A percentile compares a stretch with the other conserved stretches of the same genome.
Conservation (phyloP, 805 yeast species). For the Cyberlindnera subsufficiens region DNA sequence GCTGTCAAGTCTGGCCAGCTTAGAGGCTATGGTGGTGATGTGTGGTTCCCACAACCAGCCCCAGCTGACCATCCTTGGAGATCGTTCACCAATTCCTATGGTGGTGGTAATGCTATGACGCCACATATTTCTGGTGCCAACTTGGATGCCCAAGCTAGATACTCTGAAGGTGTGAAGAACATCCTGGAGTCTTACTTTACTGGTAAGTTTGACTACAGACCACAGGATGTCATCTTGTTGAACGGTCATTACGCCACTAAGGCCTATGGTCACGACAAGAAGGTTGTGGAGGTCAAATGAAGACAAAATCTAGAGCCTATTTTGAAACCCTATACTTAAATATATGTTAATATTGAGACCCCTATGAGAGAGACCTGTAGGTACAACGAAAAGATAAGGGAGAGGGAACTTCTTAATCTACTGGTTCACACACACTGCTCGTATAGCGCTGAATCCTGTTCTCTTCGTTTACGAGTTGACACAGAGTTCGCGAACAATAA, state of each 20-base stretch:
- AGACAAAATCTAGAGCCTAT: neutral
- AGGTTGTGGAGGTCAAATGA: constrained; percentile 18
- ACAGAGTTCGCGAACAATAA: no score
- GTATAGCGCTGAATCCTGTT: no score
- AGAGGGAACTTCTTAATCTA: no score
- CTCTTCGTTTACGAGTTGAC: no score
- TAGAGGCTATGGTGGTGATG: constrained; percentile 82
- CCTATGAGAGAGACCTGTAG: no score
- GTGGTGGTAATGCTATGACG: constrained; percentile 81
- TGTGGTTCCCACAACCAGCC: constrained; percentile 83
- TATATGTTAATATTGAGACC: no score
- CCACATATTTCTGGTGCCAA: constrained; percentile 80
- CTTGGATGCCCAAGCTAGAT: constrained; percentile 72
- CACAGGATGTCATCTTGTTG: constrained; percentile 69
- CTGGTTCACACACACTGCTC: no score
- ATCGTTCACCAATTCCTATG: constrained; percentile 54
- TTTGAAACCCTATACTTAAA: no score
- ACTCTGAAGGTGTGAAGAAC: constrained; percentile 61
- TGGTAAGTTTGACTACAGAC: constrained; percentile 60
- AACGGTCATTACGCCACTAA: constrained; percentile 70
- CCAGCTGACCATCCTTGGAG: constrained; percentile 78
- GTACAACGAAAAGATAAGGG: no score
- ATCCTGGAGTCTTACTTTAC: constrained; percentile 60
- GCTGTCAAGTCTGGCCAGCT: constrained; percentile 65
- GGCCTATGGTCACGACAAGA: constrained; percentile 56